phyloP scores from a whole-genome alignment of 257 asterid species.

The Plantago ovata region DNA sequence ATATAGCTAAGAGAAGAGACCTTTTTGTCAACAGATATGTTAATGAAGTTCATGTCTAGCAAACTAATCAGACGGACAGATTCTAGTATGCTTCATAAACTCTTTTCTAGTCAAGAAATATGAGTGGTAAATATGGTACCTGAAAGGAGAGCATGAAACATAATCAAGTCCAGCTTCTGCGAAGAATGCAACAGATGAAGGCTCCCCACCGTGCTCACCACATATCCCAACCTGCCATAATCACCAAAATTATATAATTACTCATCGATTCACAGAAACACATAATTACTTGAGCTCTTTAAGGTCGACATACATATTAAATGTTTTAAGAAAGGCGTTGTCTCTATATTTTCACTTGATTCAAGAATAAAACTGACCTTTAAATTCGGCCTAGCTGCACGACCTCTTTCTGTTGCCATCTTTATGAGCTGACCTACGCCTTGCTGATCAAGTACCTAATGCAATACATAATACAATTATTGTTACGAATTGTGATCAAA shows the following conservation, averaged over 20 bases:
- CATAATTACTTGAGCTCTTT: neutral
- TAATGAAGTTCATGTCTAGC: neutral
- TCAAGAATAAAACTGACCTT: too few species aligned
- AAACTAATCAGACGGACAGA: neutral
- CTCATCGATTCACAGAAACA: neutral
- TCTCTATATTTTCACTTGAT: neutral
- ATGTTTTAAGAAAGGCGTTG: neutral
- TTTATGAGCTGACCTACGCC: conserved; percentile 95
- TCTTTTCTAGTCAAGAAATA: too few species aligned
- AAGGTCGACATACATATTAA: neutral
- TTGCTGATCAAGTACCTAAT: conserved; percentile 84
- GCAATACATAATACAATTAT: neutral
- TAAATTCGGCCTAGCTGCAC: conserved; percentile 84
- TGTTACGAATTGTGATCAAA: neutral
- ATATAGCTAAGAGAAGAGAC: too few species aligned
- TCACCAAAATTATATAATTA: neutral
- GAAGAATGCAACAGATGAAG: conserved; percentile 90
- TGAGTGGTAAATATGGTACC: conserved; percentile 31
- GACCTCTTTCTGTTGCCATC: conserved; percentile 88
- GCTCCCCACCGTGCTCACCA: conserved; percentile 98
- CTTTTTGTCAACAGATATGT: neutral
- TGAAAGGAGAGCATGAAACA: conserved; percentile 96
- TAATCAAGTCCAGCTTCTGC: conserved; percentile 89
- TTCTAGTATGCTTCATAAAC: too few species aligned
- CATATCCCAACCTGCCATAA: conserved; percentile 75